Conservation (phyloP, 176 grass and related monocot genomes). For the Oryza meridionalis region DNA sequence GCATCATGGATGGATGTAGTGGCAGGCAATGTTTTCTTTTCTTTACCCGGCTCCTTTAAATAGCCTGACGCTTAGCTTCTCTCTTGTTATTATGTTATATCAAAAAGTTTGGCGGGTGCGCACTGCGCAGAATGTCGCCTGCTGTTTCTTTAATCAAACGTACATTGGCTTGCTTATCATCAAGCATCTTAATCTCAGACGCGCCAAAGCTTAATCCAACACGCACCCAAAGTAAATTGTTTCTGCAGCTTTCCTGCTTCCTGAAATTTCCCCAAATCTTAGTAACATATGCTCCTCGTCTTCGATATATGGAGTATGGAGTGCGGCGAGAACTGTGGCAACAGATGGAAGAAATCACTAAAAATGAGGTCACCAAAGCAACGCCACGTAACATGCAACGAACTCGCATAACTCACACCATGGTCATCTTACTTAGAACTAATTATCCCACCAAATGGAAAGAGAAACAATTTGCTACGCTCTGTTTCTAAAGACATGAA, state of each 20-base stretch:
- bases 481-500: neutral
- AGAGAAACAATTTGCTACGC: neutral
- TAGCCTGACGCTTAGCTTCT: too few relatives aligned
- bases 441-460: too few relatives aligned
- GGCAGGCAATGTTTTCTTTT: neutral
- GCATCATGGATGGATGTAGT: slow-evolving; percentile 15
- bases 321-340: too few relatives aligned
- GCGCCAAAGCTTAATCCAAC: too few relatives aligned
- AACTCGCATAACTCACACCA: too few relatives aligned
- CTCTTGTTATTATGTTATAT: neutral
- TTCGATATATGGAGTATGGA: too few relatives aligned
- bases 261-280: neutral
- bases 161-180: neutral
- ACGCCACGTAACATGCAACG: too few relatives aligned
- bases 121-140: neutral
- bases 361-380: too few relatives aligned
- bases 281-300: neutral
- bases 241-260: neutral
- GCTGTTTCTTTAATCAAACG: slow-evolving; percentile 15
- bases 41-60: neutral
- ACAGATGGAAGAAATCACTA: too few relatives aligned
- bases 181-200: neutral
- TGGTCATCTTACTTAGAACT: too few relatives aligned
- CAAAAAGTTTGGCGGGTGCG: slow-evolving; percentile 1
- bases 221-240: neutral